phyloP scores from a whole-genome alignment of 1,139 yeast species.

The Nakaseomyces delphensis region DNA sequence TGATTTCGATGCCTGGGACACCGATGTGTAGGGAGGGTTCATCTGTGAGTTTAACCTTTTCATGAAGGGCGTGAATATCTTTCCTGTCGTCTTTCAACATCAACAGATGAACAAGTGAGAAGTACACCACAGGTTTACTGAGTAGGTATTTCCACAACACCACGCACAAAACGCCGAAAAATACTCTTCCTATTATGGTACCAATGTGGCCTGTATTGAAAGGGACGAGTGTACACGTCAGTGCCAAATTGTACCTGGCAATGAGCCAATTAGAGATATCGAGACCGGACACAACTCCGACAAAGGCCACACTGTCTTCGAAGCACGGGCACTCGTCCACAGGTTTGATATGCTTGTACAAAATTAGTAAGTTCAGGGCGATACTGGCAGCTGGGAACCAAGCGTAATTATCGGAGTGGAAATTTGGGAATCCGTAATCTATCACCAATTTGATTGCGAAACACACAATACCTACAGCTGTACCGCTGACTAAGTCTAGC shows the following conservation, averaged over 20 bases:
- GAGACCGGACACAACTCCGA: constrained; percentile 78
- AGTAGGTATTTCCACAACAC: constrained; percentile 27
- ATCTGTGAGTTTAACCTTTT: constrained; percentile 8
- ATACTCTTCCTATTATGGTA: constrained; percentile 14
- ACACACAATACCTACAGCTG: constrained; percentile 48
- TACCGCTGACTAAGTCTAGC: constrained; percentile 63
- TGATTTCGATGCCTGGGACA: constrained; percentile 22
- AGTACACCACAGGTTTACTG: constrained; percentile 20
- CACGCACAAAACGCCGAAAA: constrained; percentile 23
- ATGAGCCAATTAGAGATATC: constrained; percentile 25
- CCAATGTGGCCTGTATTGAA: neutral
- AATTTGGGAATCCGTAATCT: constrained; percentile 13
- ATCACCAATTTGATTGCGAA: constrained; percentile 35
- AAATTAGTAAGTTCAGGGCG: constrained; percentile 39
- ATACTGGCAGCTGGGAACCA: constrained; percentile 37
- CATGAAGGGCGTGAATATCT: constrained; percentile 1
- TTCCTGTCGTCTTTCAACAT: constrained; percentile 22
- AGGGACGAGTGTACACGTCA: constrained; percentile 3
- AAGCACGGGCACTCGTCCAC: constrained; percentile 94
- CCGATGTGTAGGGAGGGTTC: constrained; percentile 24
- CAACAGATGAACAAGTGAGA: constrained; percentile 14
- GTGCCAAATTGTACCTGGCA: constrained; percentile 10
- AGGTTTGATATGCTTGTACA: constrained; percentile 73
- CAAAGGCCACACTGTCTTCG: constrained; percentile 89
- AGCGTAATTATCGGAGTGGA: constrained; percentile 21